Percentiles rank a stretch among this genome's conserved stretches.
These are phyloP conservation scores for Odonthalia washingtoniensis DNA, from an alignment of 31 red algal species.

Conservation along the genomic window DNA sequence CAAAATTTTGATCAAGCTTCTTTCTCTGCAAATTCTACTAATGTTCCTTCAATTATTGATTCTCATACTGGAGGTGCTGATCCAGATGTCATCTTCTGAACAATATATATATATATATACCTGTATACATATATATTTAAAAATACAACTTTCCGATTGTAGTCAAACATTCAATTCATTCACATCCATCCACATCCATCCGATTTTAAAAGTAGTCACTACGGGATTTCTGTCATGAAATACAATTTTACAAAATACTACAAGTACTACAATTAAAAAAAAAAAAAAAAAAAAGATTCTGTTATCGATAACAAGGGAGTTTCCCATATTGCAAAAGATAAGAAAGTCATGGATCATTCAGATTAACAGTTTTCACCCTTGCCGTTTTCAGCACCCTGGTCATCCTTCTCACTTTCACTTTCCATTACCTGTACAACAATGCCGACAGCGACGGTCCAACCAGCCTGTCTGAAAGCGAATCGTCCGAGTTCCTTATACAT, in stretches of 20 bases:
- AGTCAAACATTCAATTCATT: too few relatives aligned
- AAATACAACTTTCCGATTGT: too few relatives aligned
- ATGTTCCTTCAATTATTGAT: constrained; percentile 67
- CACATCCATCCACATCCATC: too few relatives aligned
- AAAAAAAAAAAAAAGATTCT: too few relatives aligned
- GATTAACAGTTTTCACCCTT: too few relatives aligned
- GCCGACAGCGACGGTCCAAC: constrained; percentile 63
- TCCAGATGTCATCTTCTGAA: constrained; percentile 73
- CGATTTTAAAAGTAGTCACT: too few relatives aligned
- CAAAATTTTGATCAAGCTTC: constrained; percentile 54
- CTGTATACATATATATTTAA: neutral
- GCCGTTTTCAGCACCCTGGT: neutral
- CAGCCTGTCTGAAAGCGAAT: constrained; percentile 62
- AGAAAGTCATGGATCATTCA: too few relatives aligned
- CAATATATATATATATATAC: constrained; percentile 37
- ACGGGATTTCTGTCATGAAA: too few relatives aligned
- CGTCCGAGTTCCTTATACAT: constrained; percentile 60
- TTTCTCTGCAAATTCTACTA: constrained; percentile 41
- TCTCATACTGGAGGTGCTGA: constrained; percentile 65
- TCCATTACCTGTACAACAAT: constrained; percentile 58
- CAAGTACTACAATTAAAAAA: too few relatives aligned
- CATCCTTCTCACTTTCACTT: constrained; percentile 12
- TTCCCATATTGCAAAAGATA: too few relatives aligned
- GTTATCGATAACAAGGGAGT: too few relatives aligned
- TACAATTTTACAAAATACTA: too few relatives aligned